These are phyloP conservation scores for Malassezia nana DNA, from an alignment of 1,284 basidiomycete genomes.

Conservation along the genomic window DNA sequence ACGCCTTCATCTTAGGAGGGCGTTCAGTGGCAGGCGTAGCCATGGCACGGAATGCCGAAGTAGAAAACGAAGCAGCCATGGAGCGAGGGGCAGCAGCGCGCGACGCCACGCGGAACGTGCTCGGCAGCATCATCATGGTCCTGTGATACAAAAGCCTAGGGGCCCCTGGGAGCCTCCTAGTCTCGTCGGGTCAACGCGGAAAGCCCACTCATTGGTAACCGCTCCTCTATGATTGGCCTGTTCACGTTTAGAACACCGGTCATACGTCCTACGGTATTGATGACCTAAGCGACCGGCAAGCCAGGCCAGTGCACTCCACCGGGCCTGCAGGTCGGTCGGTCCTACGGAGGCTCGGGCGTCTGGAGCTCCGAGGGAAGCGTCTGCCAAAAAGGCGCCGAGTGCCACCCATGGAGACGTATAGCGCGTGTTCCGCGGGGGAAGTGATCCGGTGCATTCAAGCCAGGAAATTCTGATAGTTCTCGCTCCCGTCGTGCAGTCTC, in stretches of 20 bases:
- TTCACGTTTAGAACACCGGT: neutral
- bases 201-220: conserved; percentile 6
- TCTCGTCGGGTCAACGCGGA: conserved; percentile 15
- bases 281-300: neutral
- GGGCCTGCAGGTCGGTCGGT: no score
- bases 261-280: neutral
- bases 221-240: neutral
- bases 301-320: no score
- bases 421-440: conserved; percentile 15
- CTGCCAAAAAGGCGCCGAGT: conserved; percentile 4
- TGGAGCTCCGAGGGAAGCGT: neutral
- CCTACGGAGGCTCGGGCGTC: neutral
- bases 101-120: conserved; percentile 3
- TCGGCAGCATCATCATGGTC: conserved; percentile 11
- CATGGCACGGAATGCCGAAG: conserved; percentile 29
- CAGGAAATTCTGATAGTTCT: neutral
- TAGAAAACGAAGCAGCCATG: conserved; percentile 25
- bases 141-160: neutral
- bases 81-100: neutral
- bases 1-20: conserved; percentile 37
- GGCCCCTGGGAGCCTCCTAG: neutral
- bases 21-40: conserved; percentile 39
- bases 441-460: neutral
- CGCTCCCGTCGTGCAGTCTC: neutral
- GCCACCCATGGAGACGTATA: neutral